Evolutionary conservation across 2,329 filamentous ascomycete genomes (phyloP), one percentile per base, ranked within the genome.

Genomic region (Cercospora zeina): DNA sequence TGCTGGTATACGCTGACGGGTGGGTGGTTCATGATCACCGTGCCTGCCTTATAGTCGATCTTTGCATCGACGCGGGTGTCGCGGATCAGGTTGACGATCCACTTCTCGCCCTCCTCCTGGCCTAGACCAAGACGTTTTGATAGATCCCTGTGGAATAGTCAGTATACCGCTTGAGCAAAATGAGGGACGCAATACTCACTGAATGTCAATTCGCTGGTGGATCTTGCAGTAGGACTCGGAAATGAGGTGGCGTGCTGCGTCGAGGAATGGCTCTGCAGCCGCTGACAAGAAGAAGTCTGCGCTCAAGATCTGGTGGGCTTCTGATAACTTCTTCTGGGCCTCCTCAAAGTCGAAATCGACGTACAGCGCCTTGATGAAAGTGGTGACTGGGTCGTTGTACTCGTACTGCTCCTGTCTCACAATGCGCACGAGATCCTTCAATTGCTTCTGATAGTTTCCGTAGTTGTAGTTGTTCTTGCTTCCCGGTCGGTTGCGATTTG

Each of bases 221-320:
- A 99, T 99, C 86, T 97, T 97, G 90, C 95, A 99, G 85, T 99
- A 99, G 77, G 88, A 92, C 83, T 99, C 95, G 59, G 93, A 97
- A 77, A 99, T 97, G 64, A 99, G 83, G 82, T 99, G 95, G 74
- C 95, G 86, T 39, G 95, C 95, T 54, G 91, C 89, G 74, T 97
- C 93, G 67, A 99, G 91, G 75, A 99, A 99, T 45, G 87, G 83
- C 72, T 97, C 93, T 34, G 90, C 87, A 3, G 90, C 86, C 19
- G 87, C 88, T 61, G 89, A 86, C 62, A 99, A 85, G 89, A 99
- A 99, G 84, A 99, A 97, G 79, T 99, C 95, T 73, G 87, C 86
- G 71, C 90, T 89, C 72, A 97, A 85, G 67, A 99, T 91, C 77
- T 95, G 88, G 79, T 97, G 93, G 30, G 93, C 93, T 76, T 91